Base-by-base conservation (phyloP, 1,139 yeast species). In the Pichia terricola region DNA sequence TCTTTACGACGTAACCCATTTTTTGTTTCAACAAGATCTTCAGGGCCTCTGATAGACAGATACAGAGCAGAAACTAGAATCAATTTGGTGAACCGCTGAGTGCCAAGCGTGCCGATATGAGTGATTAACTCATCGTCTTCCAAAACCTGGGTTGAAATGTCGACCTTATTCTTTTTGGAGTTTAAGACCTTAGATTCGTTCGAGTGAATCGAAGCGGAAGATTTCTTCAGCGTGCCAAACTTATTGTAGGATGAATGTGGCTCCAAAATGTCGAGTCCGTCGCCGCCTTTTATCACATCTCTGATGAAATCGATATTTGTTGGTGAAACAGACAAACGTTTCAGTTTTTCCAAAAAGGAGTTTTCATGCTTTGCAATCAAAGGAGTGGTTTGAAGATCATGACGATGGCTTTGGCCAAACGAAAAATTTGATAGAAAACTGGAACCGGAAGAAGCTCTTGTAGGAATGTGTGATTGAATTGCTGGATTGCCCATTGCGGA, bases 1-100 rank as follows among this genome's bases (percentile, higher is more conserved):
- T 55, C 60, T 37, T 54, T 57, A 10, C 49, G 45, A 28, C 51
- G 42, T 3, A 39, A 30, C 33, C 52, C 52, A 8, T 50, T 45
- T 10, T 37, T 41, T 3, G 46, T 50, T 37, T 50, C 47, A 37
- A 50, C 50, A 4, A 50, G 37, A 47, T 48, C 51, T 37, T 46
- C 48, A 25, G 52, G 46, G 2, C 51, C 50, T 32, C 45, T 44
- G 5, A 43, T 40, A 4, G 49, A 46, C 8, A 46, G 37, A 34
- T 48, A 52, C 6, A 49, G 34, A n/a, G 53, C 42, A 7, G 55
- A 42, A 40, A 52, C 44, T 16, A 52, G 10, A 10, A 52, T 39
- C 8, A 53, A 37, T 38, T 53, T 51, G 4, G 48, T 49, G 34
- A 53, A 52, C 32, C 54, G 42, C 33, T 44, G 40, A 3, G 50